Evolutionary conservation across 495 filamentous ascomycete species (phyloP).

Genomic region (Thermothielavioides terrestris): DNA sequence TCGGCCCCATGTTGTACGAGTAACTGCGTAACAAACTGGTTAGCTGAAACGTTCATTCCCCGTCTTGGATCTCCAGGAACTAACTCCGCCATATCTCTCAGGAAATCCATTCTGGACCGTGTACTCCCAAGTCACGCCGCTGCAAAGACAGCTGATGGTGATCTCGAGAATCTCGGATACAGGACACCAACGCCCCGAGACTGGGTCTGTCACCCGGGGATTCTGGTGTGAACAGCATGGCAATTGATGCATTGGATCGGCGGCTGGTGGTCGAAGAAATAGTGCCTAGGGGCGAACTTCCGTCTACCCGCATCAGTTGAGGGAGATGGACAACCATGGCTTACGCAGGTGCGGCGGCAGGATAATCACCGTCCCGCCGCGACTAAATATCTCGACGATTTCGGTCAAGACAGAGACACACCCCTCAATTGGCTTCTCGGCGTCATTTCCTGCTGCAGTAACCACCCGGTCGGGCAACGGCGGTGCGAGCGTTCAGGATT

Average conservation of each 20-base stretch:
- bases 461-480: constrained; percentile 1
- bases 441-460: neutral
- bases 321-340: neutral
- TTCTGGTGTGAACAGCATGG: constrained; percentile 10
- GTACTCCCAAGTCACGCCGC: constrained; percentile 20
- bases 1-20: neutral
- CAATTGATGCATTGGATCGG: constrained; percentile 9
- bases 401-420: too few species aligned
- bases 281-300: too few species aligned
- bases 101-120: constrained; percentile 13
- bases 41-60: neutral
- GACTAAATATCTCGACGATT: too few species aligned
- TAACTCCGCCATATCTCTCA: constrained; percentile 1
- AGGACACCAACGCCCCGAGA: neutral
- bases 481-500: neutral
- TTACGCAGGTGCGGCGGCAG: too few species aligned
- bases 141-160: constrained; percentile 13
- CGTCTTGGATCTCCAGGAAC: neutral
- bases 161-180: constrained; percentile 16
- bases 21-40: constrained; percentile 1
- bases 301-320: too few species aligned
- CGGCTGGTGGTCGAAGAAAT: neutral
- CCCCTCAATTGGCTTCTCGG: neutral
- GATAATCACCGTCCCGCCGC: too few species aligned
- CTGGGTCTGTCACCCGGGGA: neutral